Percentiles rank a stretch among this genome's conserved stretches.
phyloP scores from a whole-genome alignment of 768 basidiomycete species.

The Podaxis sp. region DNA sequence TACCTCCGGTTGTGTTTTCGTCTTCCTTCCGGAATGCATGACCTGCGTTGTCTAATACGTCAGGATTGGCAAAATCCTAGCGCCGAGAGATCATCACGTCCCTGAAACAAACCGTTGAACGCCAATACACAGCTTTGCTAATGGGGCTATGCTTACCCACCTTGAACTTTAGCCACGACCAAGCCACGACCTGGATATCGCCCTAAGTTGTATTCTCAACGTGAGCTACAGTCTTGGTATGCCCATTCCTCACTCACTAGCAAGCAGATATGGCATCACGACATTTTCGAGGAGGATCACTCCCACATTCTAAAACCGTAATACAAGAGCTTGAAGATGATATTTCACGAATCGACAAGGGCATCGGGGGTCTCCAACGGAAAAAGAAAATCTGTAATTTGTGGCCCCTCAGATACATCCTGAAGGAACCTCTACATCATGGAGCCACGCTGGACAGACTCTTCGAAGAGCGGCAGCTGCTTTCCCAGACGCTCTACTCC shows the following conservation, averaged over 20 bases:
- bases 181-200: background rate
- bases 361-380: background rate
- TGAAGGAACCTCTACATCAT: constrained; percentile 2
- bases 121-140: background rate
- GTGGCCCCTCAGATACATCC: background rate
- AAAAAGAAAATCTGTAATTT: background rate
- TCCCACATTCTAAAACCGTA: background rate
- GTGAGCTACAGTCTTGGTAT: background rate
- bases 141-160: background rate
- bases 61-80: background rate
- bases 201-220: background rate
- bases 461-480: background rate
- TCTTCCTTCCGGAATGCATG: background rate
- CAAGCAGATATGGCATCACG: background rate
- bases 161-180: background rate
- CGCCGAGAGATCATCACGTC: background rate
- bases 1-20: background rate
- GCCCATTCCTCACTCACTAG: background rate
- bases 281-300: background rate
- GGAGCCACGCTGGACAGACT: constrained; percentile 3
- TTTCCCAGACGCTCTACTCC: background rate
- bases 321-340: constrained; percentile 2
- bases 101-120: background rate
- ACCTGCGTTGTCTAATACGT: background rate
- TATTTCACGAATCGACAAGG: constrained; percentile 3